phyloP scores from a whole-genome alignment of 164 flowering plant genomes.

The Echeveria elegans region DNA sequence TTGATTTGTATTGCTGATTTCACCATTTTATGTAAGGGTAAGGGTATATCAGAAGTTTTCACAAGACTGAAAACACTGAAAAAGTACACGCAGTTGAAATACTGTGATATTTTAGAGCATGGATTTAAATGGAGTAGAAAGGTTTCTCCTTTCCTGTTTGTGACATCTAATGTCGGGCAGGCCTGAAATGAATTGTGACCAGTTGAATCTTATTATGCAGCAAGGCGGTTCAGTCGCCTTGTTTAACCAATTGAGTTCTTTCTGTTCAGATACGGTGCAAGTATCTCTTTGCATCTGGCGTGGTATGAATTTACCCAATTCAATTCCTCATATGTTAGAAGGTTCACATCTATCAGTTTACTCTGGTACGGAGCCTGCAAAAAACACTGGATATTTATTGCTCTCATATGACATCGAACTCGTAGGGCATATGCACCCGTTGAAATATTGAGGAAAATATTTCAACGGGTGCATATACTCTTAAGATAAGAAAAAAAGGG shows the following conservation, averaged over 20 bases:
- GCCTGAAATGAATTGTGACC: not conserved
- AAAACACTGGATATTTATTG: not conserved
- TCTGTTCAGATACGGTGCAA: conserved; percentile 54
- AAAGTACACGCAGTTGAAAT: no score
- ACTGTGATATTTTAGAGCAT: no score
- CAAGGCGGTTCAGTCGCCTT: conserved; percentile 62
- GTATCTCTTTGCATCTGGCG: conserved; percentile 56
- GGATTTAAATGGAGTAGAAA: no score
- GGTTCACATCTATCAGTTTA: conserved; percentile 65
- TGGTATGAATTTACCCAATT: conserved; percentile 86
- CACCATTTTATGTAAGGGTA: not conserved
- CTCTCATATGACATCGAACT: not conserved
- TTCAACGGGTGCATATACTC: no score
- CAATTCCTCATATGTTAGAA: conserved; percentile 59
- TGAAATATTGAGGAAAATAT: no score
- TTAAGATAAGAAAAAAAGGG: not conserved
- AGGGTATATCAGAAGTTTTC: no score
- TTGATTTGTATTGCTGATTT: conserved; percentile 17
- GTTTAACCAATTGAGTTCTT: conserved; percentile 70
- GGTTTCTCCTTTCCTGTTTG: no score
- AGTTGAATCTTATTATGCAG: not conserved
- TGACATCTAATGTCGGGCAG: no score
- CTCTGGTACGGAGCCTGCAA: conserved; percentile 89
- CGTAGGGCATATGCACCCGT: no score
- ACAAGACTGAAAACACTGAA: not conserved